Evolutionary conservation across 2,329 filamentous ascomycete genomes (phyloP).

Genomic region (Sporothrix brasiliensis): DNA sequence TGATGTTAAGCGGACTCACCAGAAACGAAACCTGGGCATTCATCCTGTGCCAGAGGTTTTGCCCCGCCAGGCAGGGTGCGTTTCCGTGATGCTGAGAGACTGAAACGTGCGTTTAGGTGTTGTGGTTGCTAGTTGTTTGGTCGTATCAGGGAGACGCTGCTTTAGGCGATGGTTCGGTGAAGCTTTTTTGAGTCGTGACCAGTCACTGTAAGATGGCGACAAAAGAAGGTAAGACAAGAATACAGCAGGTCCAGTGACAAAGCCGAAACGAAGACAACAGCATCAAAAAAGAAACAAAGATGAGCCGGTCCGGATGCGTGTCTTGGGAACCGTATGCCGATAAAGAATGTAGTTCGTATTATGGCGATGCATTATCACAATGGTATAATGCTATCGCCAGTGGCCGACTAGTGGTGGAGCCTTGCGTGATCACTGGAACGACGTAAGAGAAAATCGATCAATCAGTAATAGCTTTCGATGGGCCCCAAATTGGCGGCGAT

Average conservation of each 20-base stretch:
- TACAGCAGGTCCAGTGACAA: no score
- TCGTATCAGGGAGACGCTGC: neutral
- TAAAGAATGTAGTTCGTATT: constrained; percentile 15
- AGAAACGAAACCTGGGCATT: constrained; percentile 62
- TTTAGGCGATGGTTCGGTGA: neutral
- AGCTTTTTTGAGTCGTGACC: neutral
- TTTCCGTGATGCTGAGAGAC: neutral
- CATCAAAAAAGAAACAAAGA: neutral
- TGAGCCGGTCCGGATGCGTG: constrained; percentile 4
- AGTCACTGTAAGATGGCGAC: constrained; percentile 9
- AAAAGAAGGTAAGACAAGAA: neutral
- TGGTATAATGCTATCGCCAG: neutral
- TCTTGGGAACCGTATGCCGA: constrained; percentile 2
- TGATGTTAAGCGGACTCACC: constrained; percentile 47
- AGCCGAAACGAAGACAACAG: neutral
- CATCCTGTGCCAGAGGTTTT: constrained; percentile 46
- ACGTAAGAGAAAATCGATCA: constrained; percentile 30
- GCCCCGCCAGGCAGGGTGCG: neutral
- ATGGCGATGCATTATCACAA: neutral
- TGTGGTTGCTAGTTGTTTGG: neutral
- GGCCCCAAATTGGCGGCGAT: neutral
- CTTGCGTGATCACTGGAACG: neutral
- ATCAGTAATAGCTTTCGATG: constrained; percentile 25
- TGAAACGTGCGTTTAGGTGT: neutral
- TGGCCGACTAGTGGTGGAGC: neutral